Evolutionary conservation across 208 protist genomes (phyloP).

Genomic region (Crithidia brevicula): DNA sequence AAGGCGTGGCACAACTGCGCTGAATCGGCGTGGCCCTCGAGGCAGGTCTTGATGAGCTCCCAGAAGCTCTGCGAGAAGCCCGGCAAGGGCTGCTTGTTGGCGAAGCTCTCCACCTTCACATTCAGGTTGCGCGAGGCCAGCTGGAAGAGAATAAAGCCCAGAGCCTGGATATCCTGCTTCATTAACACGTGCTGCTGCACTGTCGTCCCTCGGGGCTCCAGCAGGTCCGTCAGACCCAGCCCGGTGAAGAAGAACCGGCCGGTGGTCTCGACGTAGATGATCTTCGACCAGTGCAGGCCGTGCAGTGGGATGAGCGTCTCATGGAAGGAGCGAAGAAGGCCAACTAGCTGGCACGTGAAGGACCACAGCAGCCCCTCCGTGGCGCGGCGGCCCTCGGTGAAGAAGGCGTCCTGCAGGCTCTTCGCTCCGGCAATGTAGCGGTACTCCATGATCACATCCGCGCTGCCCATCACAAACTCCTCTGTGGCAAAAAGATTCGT

Average conservation of each 20-base stretch:
- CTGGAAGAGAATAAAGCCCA: constrained; percentile 85
- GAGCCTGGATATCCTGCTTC: constrained; percentile 78
- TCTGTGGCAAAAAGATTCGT: constrained; percentile 76
- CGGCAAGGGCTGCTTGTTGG: constrained; percentile 58
- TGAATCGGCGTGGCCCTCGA: constrained; percentile 66
- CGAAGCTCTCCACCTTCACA: constrained; percentile 59
- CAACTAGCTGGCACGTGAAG: constrained; percentile 85
- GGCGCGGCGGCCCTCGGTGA: constrained; percentile 56
- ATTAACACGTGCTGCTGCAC: constrained; percentile 48
- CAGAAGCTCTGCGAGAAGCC: constrained; percentile 86
- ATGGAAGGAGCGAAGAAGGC: constrained; percentile 86
- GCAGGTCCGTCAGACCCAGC: constrained; percentile 76
- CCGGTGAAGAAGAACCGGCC: constrained; percentile 87
- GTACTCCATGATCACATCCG: constrained; percentile 89
- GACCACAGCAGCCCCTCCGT: constrained; percentile 90
- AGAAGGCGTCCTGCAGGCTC: constrained; percentile 81
- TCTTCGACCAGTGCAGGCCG: constrained; percentile 84
- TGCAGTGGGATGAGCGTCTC: constrained; percentile 75
- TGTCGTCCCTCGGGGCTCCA: constrained; percentile 52
- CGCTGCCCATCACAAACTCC: constrained; percentile 87
- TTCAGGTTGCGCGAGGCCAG: constrained; percentile 73
- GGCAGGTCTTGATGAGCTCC: constrained; percentile 77
- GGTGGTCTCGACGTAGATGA: constrained; percentile 79
- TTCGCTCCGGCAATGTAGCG: constrained; percentile 80
- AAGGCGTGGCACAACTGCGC: constrained; percentile 76